phyloP scores from a whole-genome alignment of 371 early-diverging fungal genomes.

The Lichtheimia ornata region DNA sequence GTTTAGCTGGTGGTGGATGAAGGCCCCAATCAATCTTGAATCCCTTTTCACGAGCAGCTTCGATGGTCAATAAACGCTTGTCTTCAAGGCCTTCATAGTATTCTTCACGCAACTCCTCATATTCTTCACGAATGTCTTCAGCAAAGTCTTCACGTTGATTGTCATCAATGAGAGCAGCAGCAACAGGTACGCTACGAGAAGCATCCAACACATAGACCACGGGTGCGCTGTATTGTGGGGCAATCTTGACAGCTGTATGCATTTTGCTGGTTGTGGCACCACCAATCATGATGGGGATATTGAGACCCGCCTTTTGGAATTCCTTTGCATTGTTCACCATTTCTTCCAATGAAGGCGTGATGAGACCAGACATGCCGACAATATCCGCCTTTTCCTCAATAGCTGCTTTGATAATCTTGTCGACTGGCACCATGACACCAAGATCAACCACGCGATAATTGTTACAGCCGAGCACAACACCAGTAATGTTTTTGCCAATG shows the following conservation, averaged over 20 bases:
- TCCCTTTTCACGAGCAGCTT: slow-evolving; percentile 66
- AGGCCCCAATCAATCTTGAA: slow-evolving; percentile 69
- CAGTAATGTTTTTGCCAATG: slow-evolving; percentile 92
- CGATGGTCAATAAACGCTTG: slow-evolving; percentile 68
- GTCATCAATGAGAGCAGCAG: slow-evolving; percentile 80
- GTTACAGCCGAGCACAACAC: slow-evolving; percentile 94
- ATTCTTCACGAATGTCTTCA: slow-evolving; percentile 88
- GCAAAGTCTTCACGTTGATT: slow-evolving; percentile 78
- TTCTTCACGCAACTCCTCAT: slow-evolving; percentile 90
- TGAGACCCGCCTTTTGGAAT: slow-evolving; percentile 85
- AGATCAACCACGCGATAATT: slow-evolving; percentile 91
- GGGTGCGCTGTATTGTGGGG: slow-evolving; percentile 77
- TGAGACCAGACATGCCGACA: slow-evolving; percentile 89
- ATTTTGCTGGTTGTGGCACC: slow-evolving; percentile 95
- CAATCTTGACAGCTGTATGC: slow-evolving; percentile 95
- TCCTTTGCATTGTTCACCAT: slow-evolving; percentile 94
- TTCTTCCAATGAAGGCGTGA: slow-evolving; percentile 93
- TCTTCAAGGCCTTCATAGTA: slow-evolving; percentile 91
- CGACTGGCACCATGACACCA: slow-evolving; percentile 93
- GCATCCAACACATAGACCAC: slow-evolving; percentile 81
- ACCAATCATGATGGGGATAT: slow-evolving; percentile 87
- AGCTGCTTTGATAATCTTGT: slow-evolving; percentile 85
- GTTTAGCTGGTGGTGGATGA: slow-evolving; percentile 66
- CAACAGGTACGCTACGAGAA: slow-evolving; percentile 80
- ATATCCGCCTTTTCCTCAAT: slow-evolving; percentile 87